Evolutionary conservation across 2,329 filamentous ascomycete species (phyloP).

Genomic region (Stylonectria norvegica): DNA sequence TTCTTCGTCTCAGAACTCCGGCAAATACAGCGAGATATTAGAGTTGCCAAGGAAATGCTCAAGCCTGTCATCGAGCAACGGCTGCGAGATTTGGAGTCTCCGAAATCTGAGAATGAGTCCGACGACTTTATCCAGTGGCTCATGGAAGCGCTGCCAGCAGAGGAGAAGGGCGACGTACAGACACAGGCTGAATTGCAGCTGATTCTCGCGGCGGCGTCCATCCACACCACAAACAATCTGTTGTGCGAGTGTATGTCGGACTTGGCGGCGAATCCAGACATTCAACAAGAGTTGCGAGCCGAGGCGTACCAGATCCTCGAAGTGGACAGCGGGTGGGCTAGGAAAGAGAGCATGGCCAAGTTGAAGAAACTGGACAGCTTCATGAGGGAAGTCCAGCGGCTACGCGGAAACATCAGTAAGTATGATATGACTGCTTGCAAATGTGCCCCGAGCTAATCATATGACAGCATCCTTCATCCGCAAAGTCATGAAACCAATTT

Average conservation of each 20-base stretch:
- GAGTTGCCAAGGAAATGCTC: slow-evolving; percentile 41
- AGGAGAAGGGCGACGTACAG: slow-evolving; percentile 37
- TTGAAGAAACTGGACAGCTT: slow-evolving; percentile 48
- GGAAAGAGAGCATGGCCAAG: slow-evolving; percentile 42
- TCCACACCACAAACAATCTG: slow-evolving; percentile 44
- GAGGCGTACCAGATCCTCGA: slow-evolving; percentile 45
- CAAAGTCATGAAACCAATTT: slow-evolving; percentile 44
- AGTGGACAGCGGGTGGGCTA: slow-evolving; percentile 39
- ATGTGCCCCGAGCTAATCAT: slow-evolving; percentile 13
- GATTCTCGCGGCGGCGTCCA: slow-evolving; percentile 42
- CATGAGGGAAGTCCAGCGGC: slow-evolving; percentile 42
- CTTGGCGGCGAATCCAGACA: slow-evolving; percentile 45
- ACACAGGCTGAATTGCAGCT: slow-evolving; percentile 43
- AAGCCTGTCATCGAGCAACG: slow-evolving; percentile 46
- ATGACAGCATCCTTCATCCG: slow-evolving; percentile 42
- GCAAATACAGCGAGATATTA: slow-evolving; percentile 43
- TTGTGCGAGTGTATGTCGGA: slow-evolving; percentile 50
- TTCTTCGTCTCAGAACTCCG: slow-evolving; percentile 45
- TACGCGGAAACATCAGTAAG: slow-evolving; percentile 43
- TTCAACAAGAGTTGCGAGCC: slow-evolving; percentile 45
- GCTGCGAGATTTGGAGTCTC: slow-evolving; percentile 38
- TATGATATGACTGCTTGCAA: not conserved
- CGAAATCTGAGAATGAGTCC: slow-evolving; percentile 33
- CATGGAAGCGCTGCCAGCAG: slow-evolving; percentile 38
- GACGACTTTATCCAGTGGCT: slow-evolving; percentile 47